Evolutionary conservation across 768 basidiomycete genomes (phyloP).

Genomic region (Lentinus brumalis): DNA sequence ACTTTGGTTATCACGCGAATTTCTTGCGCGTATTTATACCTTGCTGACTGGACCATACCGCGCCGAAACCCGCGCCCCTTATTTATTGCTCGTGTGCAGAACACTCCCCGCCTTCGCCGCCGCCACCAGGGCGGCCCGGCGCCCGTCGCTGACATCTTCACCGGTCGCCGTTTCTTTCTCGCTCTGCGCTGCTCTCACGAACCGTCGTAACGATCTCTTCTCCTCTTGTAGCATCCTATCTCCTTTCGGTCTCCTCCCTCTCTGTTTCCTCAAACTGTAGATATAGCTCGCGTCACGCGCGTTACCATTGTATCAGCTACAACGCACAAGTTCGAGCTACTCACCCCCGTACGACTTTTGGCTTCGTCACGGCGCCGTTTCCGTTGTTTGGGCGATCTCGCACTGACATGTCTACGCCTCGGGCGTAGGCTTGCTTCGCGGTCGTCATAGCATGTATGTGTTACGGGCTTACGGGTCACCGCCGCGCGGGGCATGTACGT

Average conservation of each 20-base stretch:
- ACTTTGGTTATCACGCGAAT: conserved; percentile 6
- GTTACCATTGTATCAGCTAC: neutral
- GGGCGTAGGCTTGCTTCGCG: too few species aligned
- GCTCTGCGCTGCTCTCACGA: neutral
- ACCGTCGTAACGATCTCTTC: neutral
- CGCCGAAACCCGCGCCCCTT: conserved; percentile 4
- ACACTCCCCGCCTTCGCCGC: conserved; percentile 2
- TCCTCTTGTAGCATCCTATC: neutral
- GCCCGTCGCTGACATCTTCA: neutral
- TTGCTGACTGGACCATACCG: conserved; percentile 10
- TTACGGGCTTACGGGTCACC: too few species aligned
- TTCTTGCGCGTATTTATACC: conserved; percentile 17
- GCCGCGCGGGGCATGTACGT: neutral
- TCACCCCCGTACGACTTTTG: too few species aligned
- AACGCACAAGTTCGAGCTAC: too few species aligned
- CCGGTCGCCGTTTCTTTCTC: neutral
- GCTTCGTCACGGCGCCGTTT: too few species aligned
- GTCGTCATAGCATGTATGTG: too few species aligned
- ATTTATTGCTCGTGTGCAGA: conserved; percentile 14
- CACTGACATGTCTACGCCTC: too few species aligned
- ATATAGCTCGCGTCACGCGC: conserved; percentile 3
- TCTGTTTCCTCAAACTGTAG: conserved; percentile 3
- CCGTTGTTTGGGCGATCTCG: too few species aligned
- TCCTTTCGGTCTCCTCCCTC: neutral
- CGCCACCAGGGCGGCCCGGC: conserved; percentile 1